A percentile compares a stretch with the other conserved stretches of the same genome.
phyloP scores from a whole-genome alignment of 1,284 basidiomycete species.

The Fomitopsis schrenkii region DNA sequence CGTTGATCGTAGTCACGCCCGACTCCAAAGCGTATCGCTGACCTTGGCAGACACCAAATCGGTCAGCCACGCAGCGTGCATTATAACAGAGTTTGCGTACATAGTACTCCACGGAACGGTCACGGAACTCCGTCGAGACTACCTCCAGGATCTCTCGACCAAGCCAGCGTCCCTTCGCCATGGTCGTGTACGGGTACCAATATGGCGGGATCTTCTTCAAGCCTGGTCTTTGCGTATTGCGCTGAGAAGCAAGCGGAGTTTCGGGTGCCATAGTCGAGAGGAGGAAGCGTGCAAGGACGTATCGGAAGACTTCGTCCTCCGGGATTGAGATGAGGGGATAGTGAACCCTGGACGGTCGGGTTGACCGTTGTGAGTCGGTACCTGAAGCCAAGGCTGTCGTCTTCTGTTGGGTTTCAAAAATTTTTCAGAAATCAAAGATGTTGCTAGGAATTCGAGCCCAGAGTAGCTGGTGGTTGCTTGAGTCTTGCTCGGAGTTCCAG shows the following conservation, averaged over 20 bases:
- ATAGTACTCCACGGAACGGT: constrained; percentile 90
- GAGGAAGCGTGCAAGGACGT: constrained; percentile 16
- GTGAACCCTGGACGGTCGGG: constrained; percentile 8
- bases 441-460: too few species aligned
- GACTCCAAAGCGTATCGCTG: constrained; percentile 89
- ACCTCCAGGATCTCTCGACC: constrained; percentile 83
- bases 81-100: constrained; percentile 45
- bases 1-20: constrained; percentile 95
- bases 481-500: too few species aligned
- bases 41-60: constrained; percentile 7
- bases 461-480: too few species aligned
- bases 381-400: not conserved
- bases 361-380: not conserved
- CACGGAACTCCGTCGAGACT: constrained; percentile 86
- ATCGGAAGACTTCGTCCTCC: constrained; percentile 17
- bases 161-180: constrained; percentile 90
- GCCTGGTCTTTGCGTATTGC: constrained; percentile 27
- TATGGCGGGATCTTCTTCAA: constrained; percentile 73
- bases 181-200: constrained; percentile 86
- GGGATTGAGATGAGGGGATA: constrained; percentile 11
- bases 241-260: not conserved
- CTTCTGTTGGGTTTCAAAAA: too few species aligned
- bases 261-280: constrained; percentile 12
- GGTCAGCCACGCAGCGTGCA: constrained; percentile 5
- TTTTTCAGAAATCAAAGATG: too few species aligned